These are phyloP conservation scores for Bruguiera parviflora DNA, from an alignment of 345 rosid genomes.

Conservation along the genomic window DNA sequence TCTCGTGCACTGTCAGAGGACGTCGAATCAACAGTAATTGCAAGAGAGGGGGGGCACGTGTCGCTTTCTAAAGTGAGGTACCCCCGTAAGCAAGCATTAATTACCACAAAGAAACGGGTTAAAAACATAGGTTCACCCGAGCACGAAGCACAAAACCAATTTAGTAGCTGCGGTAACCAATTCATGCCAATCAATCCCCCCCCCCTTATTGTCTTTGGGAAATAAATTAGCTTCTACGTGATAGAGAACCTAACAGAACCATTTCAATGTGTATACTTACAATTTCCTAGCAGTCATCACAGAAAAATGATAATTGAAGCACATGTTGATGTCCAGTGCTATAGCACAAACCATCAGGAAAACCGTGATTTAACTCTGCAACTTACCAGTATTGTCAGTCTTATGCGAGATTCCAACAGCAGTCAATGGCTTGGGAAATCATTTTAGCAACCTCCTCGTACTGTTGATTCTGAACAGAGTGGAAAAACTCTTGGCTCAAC, in stretches of 20 bases:
- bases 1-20: slow-evolving; percentile 39
- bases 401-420: slow-evolving; percentile 75
- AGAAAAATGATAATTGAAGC: not conserved
- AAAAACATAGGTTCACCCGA: not conserved
- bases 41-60: slow-evolving; percentile 53
- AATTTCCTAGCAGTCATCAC: not conserved
- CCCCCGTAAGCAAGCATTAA: slow-evolving; percentile 48
- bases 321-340: not conserved
- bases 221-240: not conserved
- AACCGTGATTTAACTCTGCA: not conserved
- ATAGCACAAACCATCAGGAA: not conserved
- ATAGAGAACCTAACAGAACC: not conserved
- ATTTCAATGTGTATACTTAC: not conserved
- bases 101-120: not conserved
- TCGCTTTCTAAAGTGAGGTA: slow-evolving; percentile 82
- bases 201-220: too few species aligned
- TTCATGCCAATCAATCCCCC: too few species aligned
- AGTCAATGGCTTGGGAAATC: slow-evolving; percentile 63
- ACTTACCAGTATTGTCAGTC: slow-evolving; percentile 83
- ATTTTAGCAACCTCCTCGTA: slow-evolving; percentile 70
- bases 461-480: slow-evolving; percentile 66
- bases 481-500: slow-evolving; percentile 91
- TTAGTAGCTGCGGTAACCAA: not conserved
- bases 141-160: not conserved
- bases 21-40: not conserved